Conservation (phyloP, 257 asterid genomes). For the Cordia subcordata region DNA sequence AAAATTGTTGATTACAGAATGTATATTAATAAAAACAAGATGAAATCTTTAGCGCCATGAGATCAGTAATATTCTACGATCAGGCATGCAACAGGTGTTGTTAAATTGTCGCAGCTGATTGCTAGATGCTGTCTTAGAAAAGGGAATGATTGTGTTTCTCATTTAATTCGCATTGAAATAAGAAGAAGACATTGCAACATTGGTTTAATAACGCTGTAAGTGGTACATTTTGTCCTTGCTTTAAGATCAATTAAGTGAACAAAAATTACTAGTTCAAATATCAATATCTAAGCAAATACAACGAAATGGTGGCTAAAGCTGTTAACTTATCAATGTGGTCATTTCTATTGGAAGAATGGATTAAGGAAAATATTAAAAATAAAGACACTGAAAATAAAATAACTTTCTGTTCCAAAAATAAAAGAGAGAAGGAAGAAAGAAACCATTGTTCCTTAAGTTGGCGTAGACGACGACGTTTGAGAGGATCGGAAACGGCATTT, state of each 20-base stretch:
- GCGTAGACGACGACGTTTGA: conserved; percentile 62
- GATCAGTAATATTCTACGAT: no score
- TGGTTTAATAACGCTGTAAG: no score
- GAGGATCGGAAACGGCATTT: conserved; percentile 34
- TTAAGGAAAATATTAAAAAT: no score
- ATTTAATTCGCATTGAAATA: neutral
- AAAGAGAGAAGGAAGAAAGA: neutral
- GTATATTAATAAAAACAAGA: neutral
- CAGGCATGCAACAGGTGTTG: neutral
- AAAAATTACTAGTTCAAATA: no score
- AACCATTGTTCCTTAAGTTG: conserved; percentile 90
- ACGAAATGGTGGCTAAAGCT: neutral
- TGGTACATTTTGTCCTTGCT: neutral
- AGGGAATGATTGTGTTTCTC: neutral
- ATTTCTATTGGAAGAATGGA: neutral
- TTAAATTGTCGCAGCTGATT: no score
- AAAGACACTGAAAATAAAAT: neutral
- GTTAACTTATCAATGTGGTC: no score
- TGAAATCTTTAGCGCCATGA: neutral
- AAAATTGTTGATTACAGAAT: neutral
- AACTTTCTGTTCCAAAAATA: neutral
- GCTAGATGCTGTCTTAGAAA: no score
- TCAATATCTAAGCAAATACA: no score
- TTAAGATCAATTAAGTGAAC: neutral
- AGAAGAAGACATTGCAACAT: no score